Evolutionary conservation across 805 yeast genomes (phyloP).

Genomic region (Isabelozyma pseudorhagii): DNA sequence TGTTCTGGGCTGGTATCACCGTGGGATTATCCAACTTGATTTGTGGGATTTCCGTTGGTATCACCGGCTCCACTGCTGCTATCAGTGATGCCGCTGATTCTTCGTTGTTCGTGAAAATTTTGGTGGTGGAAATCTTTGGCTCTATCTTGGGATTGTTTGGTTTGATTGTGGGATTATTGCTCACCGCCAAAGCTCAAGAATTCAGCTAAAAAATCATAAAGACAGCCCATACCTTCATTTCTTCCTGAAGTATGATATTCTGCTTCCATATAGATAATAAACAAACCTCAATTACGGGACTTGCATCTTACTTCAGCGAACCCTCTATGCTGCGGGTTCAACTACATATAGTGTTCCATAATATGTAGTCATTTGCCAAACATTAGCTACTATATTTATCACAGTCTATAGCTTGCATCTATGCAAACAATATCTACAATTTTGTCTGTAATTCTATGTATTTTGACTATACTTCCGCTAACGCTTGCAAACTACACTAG

Average conservation of each 20-base stretch:
- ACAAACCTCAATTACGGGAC: background rate
- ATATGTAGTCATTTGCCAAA: too few species aligned
- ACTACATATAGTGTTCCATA: too few species aligned
- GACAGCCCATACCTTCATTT: background rate
- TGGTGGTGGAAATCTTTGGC: constrained; percentile 97
- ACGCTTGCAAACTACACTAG: constrained; percentile 4
- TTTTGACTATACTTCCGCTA: too few species aligned
- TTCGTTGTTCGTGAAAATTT: constrained; percentile 87
- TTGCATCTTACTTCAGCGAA: background rate
- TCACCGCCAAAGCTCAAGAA: constrained; percentile 95
- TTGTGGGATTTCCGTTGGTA: constrained; percentile 96
- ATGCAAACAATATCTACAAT: too few species aligned
- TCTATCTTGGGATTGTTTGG: constrained; percentile 95
- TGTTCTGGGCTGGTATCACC: constrained; percentile 98
- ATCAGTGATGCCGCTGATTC: constrained; percentile 97
- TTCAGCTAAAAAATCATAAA: constrained; percentile 47
- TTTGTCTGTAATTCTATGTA: too few species aligned
- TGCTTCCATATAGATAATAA: background rate
- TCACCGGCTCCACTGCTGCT: constrained; percentile 99
- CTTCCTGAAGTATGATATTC: background rate
- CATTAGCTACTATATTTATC: background rate
- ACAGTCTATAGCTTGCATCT: background rate
- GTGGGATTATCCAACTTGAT: constrained; percentile 91
- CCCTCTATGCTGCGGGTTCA: too few species aligned
- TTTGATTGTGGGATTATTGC: constrained; percentile 90